Evolutionary conservation across 176 grass and related monocot species (phyloP), one percentile per base, ranked within the genome.

Genomic region (Oryza glumipatula): DNA sequence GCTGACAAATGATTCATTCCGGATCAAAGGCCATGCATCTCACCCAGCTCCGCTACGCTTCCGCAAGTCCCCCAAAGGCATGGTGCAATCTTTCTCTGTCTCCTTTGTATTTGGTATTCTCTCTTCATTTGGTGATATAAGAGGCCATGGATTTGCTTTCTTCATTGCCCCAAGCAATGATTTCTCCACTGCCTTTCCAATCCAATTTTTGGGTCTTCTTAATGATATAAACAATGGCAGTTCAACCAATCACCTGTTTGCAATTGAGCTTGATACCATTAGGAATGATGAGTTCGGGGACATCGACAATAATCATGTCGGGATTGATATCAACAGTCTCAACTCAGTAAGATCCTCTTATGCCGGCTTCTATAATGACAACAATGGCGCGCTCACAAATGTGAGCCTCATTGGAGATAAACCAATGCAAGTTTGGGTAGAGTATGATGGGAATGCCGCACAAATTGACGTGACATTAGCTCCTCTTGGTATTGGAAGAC

Each of bases 371-470:
- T 81, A 80, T 11, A 14, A 24, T 23, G 24, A 89, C 2, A 6
- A 1, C 0, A 44, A 11, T 24, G 76, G 84, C 66, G 67, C 15
- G 1, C 80, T 86, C n/a, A 58, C 65, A 16, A 80, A 80, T 45
- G 2, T 80, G 45, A 86, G 32, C 0, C 70, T 86, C 0, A 22
- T 22, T 1, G 80, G 77, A 45, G 26, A 74, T n/a, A n/a, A 3
- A 21, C 14, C 44, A 8, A 89, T 84, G 70, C 87, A 85, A 5
- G 82, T 89, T 22, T 89, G 87, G 87, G 71, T 89, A 26, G n/a
- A 89, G 6, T 89, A 89, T 4, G 65, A 85, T 5, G 49, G 49
- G 3, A n/a, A 2, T 7, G 13, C 13, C 28, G 51, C 3, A 19
- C 60, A 76, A 70, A 52, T 89, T 39, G 32, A 39, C 39, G 81